Conservation (phyloP, 768 basidiomycete genomes). For the Russula earlei region DNA sequence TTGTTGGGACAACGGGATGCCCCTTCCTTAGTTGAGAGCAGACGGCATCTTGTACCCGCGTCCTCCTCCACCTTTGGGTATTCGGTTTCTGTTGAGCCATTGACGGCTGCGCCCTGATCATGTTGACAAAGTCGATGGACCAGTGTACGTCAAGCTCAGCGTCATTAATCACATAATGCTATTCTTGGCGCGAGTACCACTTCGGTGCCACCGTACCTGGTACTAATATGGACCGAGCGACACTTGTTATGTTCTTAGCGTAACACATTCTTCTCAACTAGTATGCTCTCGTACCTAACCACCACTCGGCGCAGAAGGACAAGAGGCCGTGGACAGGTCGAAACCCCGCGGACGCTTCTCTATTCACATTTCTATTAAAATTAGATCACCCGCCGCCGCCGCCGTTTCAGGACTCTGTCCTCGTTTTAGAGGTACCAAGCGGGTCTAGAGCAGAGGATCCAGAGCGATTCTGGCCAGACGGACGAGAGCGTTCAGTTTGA, state of each 20-base stretch:
- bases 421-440: background rate
- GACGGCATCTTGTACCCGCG: background rate
- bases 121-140: background rate
- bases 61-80: background rate
- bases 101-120: conserved; percentile 2
- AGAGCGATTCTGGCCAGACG: background rate
- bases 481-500: no score
- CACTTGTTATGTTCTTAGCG: background rate
- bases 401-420: background rate
- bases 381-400: background rate
- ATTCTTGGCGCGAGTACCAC: background rate
- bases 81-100: background rate
- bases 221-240: background rate
- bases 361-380: no score
- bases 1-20: background rate
- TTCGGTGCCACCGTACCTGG: background rate
- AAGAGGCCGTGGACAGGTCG: conserved; percentile 5
- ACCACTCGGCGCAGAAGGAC: background rate
- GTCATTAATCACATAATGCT: background rate
- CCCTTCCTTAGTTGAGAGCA: background rate
- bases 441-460: background rate
- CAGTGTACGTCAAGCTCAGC: background rate
- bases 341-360: conserved; percentile 10
- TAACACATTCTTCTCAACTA: background rate
- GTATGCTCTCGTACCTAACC: background rate